A percentile compares a stretch with the other conserved stretches of the same genome.
Conservation (phyloP, 2,329 filamentous ascomycete genomes). For the Cordyceps cicadae region DNA sequence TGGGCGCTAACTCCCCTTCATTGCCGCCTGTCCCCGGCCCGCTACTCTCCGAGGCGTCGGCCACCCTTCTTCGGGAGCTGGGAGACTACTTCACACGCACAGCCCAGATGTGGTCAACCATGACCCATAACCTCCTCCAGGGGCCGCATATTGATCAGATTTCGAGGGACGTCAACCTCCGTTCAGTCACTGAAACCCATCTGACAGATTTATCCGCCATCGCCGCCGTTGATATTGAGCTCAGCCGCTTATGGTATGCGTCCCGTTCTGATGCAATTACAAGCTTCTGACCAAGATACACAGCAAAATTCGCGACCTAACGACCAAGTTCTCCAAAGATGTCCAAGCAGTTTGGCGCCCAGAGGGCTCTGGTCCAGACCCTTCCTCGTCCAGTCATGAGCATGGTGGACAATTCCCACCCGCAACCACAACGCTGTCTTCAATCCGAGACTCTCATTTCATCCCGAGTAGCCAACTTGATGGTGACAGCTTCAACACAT, state of each 20-base stretch:
- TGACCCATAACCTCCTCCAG: conserved; percentile 26
- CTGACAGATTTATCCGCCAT: conserved; percentile 23
- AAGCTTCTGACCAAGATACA: conserved; percentile 9
- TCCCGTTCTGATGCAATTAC: neutral
- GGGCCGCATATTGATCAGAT: conserved; percentile 26
- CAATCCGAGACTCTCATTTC: neutral
- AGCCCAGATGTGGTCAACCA: conserved; percentile 25
- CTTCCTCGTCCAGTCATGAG: neutral
- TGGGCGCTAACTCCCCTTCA: conserved; percentile 8
- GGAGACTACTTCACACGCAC: conserved; percentile 29
- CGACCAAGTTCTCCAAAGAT: conserved; percentile 26
- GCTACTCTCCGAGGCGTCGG: conserved; percentile 13
- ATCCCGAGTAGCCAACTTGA: neutral
- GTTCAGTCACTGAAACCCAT: conserved; percentile 17
- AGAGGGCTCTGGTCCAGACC: conserved; percentile 2
- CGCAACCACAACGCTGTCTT: neutral
- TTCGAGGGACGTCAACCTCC: conserved; percentile 21
- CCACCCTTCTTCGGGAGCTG: conserved; percentile 25
- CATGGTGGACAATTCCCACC: neutral
- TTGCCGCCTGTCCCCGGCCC: conserved; percentile 11
- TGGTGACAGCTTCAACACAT: neutral
- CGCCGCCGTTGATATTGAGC: conserved; percentile 24
- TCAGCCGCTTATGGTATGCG: conserved; percentile 27
- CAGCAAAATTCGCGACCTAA: conserved; percentile 28
- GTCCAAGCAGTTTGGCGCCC: conserved; percentile 25